Percentiles rank a stretch among this genome's conserved stretches.
Conservation (phyloP, 306 rosid genomes). For the Begonia peltatifolia region DNA sequence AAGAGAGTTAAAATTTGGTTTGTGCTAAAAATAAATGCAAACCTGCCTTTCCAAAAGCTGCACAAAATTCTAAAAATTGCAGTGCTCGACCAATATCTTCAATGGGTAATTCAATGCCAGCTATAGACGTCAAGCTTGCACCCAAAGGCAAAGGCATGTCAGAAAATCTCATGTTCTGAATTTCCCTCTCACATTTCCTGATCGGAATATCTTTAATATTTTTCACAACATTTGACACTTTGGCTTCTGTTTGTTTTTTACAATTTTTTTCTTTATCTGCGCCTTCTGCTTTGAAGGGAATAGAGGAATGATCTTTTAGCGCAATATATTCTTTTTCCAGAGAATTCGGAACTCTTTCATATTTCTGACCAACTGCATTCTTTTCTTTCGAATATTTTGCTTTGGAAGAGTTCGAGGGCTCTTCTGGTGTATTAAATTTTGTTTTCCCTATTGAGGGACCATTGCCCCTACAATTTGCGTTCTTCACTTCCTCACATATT, state of each 20-base stretch:
- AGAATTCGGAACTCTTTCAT: slow-evolving; percentile 1
- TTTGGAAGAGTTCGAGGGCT: slow-evolving; percentile 3
- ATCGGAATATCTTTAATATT: slow-evolving; percentile 9
- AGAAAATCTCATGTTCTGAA: slow-evolving; percentile 5
- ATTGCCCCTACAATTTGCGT: too few relatives aligned
- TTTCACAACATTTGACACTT: slow-evolving; percentile 5
- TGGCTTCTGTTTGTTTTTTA: slow-evolving; percentile 4
- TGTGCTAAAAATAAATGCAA: background rate
- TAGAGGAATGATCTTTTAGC: slow-evolving; percentile 7
- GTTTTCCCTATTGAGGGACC: too few relatives aligned
- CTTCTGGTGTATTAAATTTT: slow-evolving; percentile 1
- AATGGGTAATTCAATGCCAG: slow-evolving; percentile 32
- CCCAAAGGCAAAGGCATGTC: slow-evolving; percentile 39
- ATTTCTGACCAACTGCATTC: slow-evolving; percentile 2
- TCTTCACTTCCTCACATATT: background rate
- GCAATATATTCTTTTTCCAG: background rate
- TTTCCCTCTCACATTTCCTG: slow-evolving; percentile 9
- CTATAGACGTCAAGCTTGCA: slow-evolving; percentile 22
- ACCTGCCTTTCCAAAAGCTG: slow-evolving; percentile 59
- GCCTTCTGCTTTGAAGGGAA: slow-evolving; percentile 2
- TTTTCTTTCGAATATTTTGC: slow-evolving; percentile 6
- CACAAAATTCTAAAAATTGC: slow-evolving; percentile 69
- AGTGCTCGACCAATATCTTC: slow-evolving; percentile 59
- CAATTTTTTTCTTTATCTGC: slow-evolving; percentile 5
- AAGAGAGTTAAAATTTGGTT: background rate